Conservation (phyloP, 352 stramenopile species). For the Blastocystis sp. region DNA sequence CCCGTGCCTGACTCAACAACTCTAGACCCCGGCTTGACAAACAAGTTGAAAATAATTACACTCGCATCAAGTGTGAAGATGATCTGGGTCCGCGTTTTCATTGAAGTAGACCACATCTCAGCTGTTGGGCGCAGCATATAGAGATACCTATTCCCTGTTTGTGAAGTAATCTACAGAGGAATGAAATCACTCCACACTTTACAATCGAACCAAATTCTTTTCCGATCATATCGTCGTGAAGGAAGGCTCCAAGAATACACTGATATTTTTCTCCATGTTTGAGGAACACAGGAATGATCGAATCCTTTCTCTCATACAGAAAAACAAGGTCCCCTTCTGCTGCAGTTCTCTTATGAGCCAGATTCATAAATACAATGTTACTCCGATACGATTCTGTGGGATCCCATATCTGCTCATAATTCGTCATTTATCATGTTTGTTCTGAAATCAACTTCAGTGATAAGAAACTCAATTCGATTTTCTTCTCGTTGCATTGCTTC, state of each 20-base stretch:
- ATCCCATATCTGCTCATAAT: background rate
- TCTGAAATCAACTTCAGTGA: background rate
- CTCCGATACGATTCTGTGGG: background rate
- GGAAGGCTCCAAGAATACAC: constrained; percentile 90
- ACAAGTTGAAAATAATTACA: constrained; percentile 71
- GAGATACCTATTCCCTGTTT: constrained; percentile 76
- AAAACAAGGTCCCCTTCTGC: constrained; percentile 85
- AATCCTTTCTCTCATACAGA: constrained; percentile 89
- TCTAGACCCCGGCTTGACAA: constrained; percentile 67
- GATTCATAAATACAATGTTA: background rate
- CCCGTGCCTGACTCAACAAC: constrained; percentile 83
- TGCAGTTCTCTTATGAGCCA: background rate
- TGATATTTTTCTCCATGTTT: constrained; percentile 82
- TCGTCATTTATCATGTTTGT: background rate
- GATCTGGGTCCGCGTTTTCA: constrained; percentile 90
- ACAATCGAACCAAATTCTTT: constrained; percentile 72
- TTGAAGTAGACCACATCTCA: constrained; percentile 87
- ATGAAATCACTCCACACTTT: constrained; percentile 65
- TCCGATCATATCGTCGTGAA: constrained; percentile 90
- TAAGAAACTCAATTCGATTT: background rate
- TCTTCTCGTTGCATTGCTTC: background rate
- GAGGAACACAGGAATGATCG: constrained; percentile 87
- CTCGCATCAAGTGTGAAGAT: constrained; percentile 89
- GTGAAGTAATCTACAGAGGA: constrained; percentile 13
- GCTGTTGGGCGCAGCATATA: constrained; percentile 88